These are phyloP conservation scores for Lactarius akahatsu DNA, from an alignment of 768 basidiomycete species.

Conservation along the genomic window DNA sequence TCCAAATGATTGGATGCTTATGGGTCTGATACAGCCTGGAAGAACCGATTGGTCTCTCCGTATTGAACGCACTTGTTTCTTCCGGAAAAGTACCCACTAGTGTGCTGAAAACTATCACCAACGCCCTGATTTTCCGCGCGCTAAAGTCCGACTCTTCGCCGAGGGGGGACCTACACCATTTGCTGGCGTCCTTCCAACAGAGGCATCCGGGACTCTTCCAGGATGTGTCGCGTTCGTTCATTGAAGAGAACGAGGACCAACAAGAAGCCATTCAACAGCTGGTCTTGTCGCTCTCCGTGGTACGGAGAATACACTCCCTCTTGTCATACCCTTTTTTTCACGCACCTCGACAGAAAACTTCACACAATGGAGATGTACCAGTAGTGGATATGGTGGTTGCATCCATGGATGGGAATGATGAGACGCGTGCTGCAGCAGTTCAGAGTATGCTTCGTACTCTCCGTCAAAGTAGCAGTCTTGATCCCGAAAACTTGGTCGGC, in stretches of 20 bases:
- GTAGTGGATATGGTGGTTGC: conserved; percentile 47
- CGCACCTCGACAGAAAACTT: conserved; percentile 16
- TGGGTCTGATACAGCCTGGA: conserved; percentile 7
- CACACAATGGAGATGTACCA: conserved; percentile 9
- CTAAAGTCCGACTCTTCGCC: conserved; percentile 12
- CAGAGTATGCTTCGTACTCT: conserved; percentile 50
- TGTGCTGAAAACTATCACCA: conserved; percentile 18
- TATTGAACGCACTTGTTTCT: conserved; percentile 9
- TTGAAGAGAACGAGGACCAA: conserved; percentile 34
- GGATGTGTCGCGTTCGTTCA: conserved; percentile 40
- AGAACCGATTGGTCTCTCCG: conserved; percentile 9
- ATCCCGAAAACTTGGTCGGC: conserved; percentile 47
- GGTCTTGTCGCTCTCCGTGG: conserved; percentile 57
- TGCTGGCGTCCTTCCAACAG: conserved; percentile 64
- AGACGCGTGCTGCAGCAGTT: conserved; percentile 59
- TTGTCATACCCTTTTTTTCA: conserved; percentile 3
- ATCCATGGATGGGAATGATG: conserved; percentile 60
- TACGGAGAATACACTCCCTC: conserved; percentile 34
- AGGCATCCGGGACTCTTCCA: conserved; percentile 56
- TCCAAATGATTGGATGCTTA: conserved; percentile 1
- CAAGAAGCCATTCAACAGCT: conserved; percentile 53
- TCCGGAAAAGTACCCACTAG: background rate
- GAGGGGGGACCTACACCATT: conserved; percentile 21
- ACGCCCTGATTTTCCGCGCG: conserved; percentile 25
- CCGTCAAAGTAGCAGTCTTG: conserved; percentile 31